Evolutionary conservation across 1,284 basidiomycete species (phyloP), one percentile per base, ranked within the genome.

Genomic region (Wolfiporia cocos): DNA sequence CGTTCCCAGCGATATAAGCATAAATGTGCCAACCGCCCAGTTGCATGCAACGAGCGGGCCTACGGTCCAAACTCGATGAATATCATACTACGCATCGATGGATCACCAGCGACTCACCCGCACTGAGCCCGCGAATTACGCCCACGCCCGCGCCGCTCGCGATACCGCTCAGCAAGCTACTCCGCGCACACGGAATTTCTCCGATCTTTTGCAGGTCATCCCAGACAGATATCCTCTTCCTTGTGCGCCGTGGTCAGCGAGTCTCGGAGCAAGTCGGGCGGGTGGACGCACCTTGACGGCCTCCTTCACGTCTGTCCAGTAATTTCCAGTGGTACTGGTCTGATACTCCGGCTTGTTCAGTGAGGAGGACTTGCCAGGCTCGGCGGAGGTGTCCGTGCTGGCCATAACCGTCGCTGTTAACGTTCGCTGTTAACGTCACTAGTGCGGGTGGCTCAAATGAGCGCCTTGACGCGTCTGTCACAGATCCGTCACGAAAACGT

Each of bases 331-430:
- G 0, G 67, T 69, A 49, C 72, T 68, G 7, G 61, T 61, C 46
- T 66, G 64, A 48, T 63, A 70, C 4, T 68, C 53, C 12, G 68
- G 58, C 31, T 55, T 49, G 36, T 55, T 54, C 2, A 51, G 34
- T 4, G 50, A 39, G n/a, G n/a, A n/a, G n/a, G n/a, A n/a, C n/a
- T n/a, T n/a, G n/a, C n/a, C n/a, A n/a, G n/a, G n/a, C n/a, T n/a
- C n/a, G n/a, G n/a, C n/a, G n/a, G n/a, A n/a, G n/a, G 76, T 86
- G 2, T 96, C 92, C 57, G 81, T 94, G 12, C 92, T 92, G 1
- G 73, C 74, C 32, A 70, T 70, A 12, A 65, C 66, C 3, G 82
- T 83, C 20, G 75, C 76, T 46, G 82, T 84, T 50, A 68, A 78
- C 48, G 68, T 73, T 10, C 39, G 86, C 71, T 45, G 81, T 86